Base-by-base conservation (phyloP, 2,329 filamentous ascomycete genomes). In the Coleophoma eucalyptorum region DNA sequence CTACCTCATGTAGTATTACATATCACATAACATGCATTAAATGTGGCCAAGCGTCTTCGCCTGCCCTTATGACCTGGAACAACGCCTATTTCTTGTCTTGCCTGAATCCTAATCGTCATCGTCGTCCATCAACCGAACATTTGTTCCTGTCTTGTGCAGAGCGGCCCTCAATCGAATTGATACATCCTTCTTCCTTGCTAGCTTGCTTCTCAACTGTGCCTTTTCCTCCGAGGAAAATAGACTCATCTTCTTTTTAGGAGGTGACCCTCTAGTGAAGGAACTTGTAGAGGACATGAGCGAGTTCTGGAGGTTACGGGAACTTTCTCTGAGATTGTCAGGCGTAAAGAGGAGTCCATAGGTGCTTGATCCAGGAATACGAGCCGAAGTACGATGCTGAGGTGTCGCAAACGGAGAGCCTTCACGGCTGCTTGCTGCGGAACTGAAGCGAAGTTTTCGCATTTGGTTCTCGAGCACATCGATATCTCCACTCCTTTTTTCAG, bases 401-500 rank as follows among this genome's bases (percentile, higher is more conserved):
- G 66, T 69, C 34, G 50, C 53, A 45, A 67, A 67, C 18, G 72
- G 73, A 18, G 67, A 76, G 37, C 64, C 72, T 62, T 77, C 71
- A 38, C 74, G 67, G 61, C 69, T 75, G 35, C 57, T 57, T 11
- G 56, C 48, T 11, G 53, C 50, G 6, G 65, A 66, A 33, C 58
- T 54, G 8, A 89, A 69, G 6, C 79, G 78, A 19, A 95, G 70
- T 65, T 84, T 89, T 52, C 87, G 84, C 72, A 99, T 83, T 65
- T 96, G 89, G 44, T 85, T 82, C 70, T 97, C 94, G 32, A 97
- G 78, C 6, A 96, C 83, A 66, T 96, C 90, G 48, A 99, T 84
- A 61, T 97, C 93, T 51, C 87, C 89, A 64, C 89, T 94, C 65
- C 90, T 89, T 71, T 90, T 90, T 74, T 97, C 90, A 0, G 89